Conservation (phyloP, 805 yeast species). For the Danielozyma ontarioensis region DNA sequence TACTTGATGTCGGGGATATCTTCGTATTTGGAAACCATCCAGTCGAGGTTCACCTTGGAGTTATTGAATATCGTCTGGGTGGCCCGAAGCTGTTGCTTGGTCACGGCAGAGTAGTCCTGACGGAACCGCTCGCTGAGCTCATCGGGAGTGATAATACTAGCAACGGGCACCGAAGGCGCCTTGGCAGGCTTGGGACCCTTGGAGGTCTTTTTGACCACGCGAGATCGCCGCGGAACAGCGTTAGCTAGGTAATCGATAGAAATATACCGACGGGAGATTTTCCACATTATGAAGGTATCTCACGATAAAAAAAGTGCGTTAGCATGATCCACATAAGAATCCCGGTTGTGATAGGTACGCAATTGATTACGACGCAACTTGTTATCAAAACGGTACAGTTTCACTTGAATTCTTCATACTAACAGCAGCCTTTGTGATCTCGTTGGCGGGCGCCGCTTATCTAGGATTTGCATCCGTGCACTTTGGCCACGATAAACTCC, state of each 20-base stretch:
- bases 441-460: conserved; percentile 32
- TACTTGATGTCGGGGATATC: conserved; percentile 56
- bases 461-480: conserved; percentile 48
- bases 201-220: no score
- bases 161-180: no score
- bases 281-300: no score
- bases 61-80: conserved; percentile 40
- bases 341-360: conserved; percentile 18
- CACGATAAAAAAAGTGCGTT: no score
- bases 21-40: conserved; percentile 50
- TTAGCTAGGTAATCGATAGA: no score
- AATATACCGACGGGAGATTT: no score
- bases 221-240: no score
- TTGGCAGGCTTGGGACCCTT: no score
- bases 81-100: conserved; percentile 12
- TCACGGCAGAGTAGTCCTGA: conserved; percentile 9
- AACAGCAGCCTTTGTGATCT: conserved; percentile 22
- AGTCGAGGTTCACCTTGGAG: conserved; percentile 46
- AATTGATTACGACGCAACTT: no score
- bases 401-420: no score
- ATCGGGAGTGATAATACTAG: conserved; percentile 22
- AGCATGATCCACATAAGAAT: conserved; percentile 14
- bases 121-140: conserved; percentile 17
- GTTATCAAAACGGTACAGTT: no score
- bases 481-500: conserved; percentile 44